phyloP scores from a whole-genome alignment of 768 basidiomycete species.

The Tephrocybe rancida region DNA sequence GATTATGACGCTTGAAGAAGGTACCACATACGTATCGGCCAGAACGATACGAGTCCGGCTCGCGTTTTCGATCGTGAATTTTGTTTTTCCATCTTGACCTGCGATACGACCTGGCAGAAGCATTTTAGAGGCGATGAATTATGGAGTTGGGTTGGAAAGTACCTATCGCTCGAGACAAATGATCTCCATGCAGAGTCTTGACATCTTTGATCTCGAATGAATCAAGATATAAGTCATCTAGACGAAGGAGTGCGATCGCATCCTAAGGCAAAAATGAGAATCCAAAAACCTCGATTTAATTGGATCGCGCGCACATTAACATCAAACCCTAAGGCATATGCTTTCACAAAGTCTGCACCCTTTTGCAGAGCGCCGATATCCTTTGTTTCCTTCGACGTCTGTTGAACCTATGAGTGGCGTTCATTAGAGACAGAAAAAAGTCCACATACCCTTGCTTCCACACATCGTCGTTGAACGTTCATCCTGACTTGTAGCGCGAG shows the following conservation, averaged over 20 bases:
- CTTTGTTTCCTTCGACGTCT: conserved; percentile 96
- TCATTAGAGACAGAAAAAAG: not conserved
- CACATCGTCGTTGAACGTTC: conserved; percentile 88
- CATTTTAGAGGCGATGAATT: conserved; percentile 7
- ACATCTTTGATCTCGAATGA: conserved; percentile 99
- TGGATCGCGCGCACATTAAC: conserved; percentile 70
- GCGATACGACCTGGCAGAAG: conserved; percentile 82
- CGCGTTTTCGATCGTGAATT: conserved; percentile 98
- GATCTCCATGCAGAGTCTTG: conserved; percentile 96
- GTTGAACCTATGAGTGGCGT: not conserved
- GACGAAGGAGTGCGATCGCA: conserved; percentile 89
- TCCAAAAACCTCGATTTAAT: not conserved
- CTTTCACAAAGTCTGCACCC: conserved; percentile 96
- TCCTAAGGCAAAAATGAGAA: conserved; percentile 56
- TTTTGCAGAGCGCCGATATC: conserved; percentile 94
- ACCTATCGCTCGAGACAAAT: conserved; percentile 98
- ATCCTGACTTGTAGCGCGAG: conserved; percentile 95
- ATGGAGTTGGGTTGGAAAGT: conserved; percentile 13
- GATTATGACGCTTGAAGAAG: not conserved
- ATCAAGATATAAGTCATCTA: conserved; percentile 98
- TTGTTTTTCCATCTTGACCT: conserved; percentile 97
- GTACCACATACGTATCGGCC: conserved; percentile 83
- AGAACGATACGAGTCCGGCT: conserved; percentile 97
- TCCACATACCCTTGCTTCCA: conserved; percentile 85
- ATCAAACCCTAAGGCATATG: conserved; percentile 93